phyloP scores from a whole-genome alignment of 1,139 yeast genomes.

The Sugiyamaella grinbergsii region DNA sequence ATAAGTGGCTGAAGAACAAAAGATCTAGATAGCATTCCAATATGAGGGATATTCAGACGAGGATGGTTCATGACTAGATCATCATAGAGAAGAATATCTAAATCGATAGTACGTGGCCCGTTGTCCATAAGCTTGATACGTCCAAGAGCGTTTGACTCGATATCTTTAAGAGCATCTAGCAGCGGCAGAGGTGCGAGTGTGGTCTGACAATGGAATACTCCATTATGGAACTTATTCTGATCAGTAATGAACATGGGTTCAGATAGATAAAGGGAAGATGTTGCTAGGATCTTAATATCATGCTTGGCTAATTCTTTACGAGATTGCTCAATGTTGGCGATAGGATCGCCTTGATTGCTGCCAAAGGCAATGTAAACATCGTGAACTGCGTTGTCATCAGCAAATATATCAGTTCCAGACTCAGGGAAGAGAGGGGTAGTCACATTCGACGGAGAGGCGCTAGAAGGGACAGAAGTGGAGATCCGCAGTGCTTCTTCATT shows the following conservation, averaged over 20 bases:
- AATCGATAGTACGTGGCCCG: slow-evolving; percentile 89
- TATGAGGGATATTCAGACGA: slow-evolving; percentile 77
- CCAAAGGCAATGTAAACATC: slow-evolving; percentile 84
- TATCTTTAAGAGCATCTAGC: slow-evolving; percentile 61
- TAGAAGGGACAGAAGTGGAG: slow-evolving; percentile 9
- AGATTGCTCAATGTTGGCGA: slow-evolving; percentile 62
- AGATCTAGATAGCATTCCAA: slow-evolving; percentile 81
- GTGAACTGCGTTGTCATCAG: slow-evolving; percentile 43
- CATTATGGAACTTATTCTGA: slow-evolving; percentile 83
- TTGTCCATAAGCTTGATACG: slow-evolving; percentile 79
- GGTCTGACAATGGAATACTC: slow-evolving; percentile 67
- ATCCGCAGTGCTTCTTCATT: slow-evolving; percentile 2
- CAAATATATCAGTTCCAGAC: slow-evolving; percentile 24
- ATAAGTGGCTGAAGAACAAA: slow-evolving; percentile 89
- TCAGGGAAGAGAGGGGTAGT: slow-evolving; percentile 30
- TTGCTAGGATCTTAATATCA: slow-evolving; percentile 54
- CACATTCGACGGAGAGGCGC: not conserved
- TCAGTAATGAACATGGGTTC: slow-evolving; percentile 89
- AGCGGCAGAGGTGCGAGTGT: slow-evolving; percentile 63
- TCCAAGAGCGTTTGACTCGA: slow-evolving; percentile 72
- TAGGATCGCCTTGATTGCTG: slow-evolving; percentile 75
- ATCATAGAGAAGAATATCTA: slow-evolving; percentile 80
- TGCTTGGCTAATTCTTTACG: slow-evolving; percentile 50
- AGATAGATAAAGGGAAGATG: slow-evolving; percentile 82
- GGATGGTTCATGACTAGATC: slow-evolving; percentile 55